Evolutionary conservation across 495 filamentous ascomycete species (phyloP).

Genomic region (Penicillium odoratum): DNA sequence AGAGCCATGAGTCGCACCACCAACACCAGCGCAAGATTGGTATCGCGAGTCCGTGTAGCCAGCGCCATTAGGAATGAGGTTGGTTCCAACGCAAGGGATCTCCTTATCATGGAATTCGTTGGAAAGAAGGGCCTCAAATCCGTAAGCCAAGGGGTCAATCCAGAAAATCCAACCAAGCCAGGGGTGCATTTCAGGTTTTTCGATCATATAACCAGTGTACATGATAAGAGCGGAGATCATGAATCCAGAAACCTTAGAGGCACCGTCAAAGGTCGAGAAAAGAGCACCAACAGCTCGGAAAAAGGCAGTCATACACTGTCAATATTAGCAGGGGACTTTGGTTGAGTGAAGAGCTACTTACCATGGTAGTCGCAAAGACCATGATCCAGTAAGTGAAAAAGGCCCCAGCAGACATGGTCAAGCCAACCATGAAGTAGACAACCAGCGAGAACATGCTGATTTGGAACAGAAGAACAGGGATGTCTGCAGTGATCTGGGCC

Average conservation of each 20-base stretch:
- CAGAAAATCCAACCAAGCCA: constrained; percentile 79
- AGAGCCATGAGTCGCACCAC: constrained; percentile 45
- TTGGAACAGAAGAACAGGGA: constrained; percentile 66
- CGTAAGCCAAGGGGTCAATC: constrained; percentile 72
- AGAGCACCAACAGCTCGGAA: constrained; percentile 52
- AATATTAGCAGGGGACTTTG: not conserved
- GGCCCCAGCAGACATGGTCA: constrained; percentile 45
- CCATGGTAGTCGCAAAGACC: constrained; percentile 42
- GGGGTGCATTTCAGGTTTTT: constrained; percentile 63
- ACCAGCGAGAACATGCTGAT: constrained; percentile 65
- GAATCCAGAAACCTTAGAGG: constrained; percentile 56
- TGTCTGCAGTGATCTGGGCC: constrained; percentile 67
- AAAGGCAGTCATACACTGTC: constrained; percentile 49
- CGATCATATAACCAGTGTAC: constrained; percentile 61
- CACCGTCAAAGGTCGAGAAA: constrained; percentile 51
- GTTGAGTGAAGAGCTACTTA: constrained; percentile 1
- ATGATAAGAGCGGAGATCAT: constrained; percentile 50
- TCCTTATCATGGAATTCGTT: constrained; percentile 62
- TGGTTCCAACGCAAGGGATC: constrained; percentile 47
- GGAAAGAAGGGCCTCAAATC: constrained; percentile 65
- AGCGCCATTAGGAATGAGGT: constrained; percentile 45
- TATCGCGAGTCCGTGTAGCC: constrained; percentile 32
- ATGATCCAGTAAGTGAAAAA: constrained; percentile 56
- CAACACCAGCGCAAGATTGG: constrained; percentile 56
- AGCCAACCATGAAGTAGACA: constrained; percentile 71